Evolutionary conservation across 129 eudicot species (phyloP).

Genomic region (Artemisia argyi): DNA sequence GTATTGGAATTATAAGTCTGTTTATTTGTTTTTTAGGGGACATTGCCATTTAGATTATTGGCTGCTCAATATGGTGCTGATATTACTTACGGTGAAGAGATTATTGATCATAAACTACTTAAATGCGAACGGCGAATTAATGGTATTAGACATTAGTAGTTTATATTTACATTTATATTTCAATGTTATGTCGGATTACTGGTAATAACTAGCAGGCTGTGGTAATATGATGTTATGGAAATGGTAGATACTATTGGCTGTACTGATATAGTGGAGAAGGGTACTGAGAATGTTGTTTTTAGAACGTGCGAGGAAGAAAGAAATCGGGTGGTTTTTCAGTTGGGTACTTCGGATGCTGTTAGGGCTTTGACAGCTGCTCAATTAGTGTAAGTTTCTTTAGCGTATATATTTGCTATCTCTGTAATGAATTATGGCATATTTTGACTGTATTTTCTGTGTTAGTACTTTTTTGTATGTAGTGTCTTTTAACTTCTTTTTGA

Average conservation of each 20-base stretch:
- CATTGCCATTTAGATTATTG: constrained; percentile 84
- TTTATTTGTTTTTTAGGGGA: constrained; percentile 50
- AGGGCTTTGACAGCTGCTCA: constrained; percentile 91
- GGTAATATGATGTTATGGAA: neutral
- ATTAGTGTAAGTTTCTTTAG: constrained; percentile 56
- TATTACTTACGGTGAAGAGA: constrained; percentile 89
- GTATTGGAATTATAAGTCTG: constrained; percentile 17
- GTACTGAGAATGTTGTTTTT: constrained; percentile 72
- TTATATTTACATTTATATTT: neutral
- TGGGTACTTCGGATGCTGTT: constrained; percentile 90
- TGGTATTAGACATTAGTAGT: constrained; percentile 46
- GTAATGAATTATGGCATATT: neutral
- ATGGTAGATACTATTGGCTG: constrained; percentile 61
- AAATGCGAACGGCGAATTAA: constrained; percentile 77
- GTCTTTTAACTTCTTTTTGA: no score
- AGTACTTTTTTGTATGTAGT: no score
- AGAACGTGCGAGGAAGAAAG: constrained; percentile 81
- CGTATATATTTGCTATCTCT: neutral
- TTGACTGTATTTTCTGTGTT: no score
- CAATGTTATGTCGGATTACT: neutral
- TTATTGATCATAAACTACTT: constrained; percentile 86
- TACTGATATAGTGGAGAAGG: constrained; percentile 78
- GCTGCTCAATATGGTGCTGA: constrained; percentile 92
- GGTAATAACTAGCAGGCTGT: neutral
- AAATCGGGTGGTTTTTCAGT: constrained; percentile 73